Conservation (phyloP, 2,329 filamentous ascomycete species). For the Rutstroemia sp. region DNA sequence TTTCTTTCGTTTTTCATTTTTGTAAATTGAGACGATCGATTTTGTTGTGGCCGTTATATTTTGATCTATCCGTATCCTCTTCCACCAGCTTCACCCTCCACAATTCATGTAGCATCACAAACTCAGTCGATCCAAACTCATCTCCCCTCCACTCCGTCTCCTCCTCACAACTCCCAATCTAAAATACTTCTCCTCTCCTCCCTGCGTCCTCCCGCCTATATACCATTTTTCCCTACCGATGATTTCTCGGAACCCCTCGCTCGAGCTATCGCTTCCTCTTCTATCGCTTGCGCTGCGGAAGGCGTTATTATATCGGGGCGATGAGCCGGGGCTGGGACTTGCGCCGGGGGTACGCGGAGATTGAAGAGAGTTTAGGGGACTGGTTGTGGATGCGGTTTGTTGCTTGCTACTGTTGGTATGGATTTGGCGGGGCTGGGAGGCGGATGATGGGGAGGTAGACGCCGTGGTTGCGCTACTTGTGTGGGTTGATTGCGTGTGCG, state of each 20-base stretch:
- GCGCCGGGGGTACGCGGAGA: background rate
- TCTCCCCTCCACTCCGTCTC: conserved; percentile 64
- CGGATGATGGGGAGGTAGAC: background rate
- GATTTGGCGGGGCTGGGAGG: conserved; percentile 7
- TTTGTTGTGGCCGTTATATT: too few species aligned
- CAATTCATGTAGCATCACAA: conserved; percentile 41
- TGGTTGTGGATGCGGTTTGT: conserved; percentile 21
- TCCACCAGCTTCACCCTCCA: background rate
- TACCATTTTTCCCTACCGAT: conserved; percentile 73
- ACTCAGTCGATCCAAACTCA: conserved; percentile 69
- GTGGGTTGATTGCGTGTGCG: too few species aligned
- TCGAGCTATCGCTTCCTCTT: conserved; percentile 66
- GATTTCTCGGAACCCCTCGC: conserved; percentile 68
- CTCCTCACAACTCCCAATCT: conserved; percentile 70
- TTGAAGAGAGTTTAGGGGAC: conserved; percentile 6
- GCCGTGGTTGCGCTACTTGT: too few species aligned
- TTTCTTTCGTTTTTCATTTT: too few species aligned
- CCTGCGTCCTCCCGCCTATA: conserved; percentile 67
- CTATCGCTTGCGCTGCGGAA: conserved; percentile 8
- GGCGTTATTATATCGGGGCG: background rate
- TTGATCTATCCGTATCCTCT: background rate
- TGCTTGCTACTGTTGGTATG: background rate
- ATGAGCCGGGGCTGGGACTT: background rate
- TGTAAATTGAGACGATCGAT: too few species aligned
- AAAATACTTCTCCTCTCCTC: conserved; percentile 75